phyloP scores from a whole-genome alignment of 2,329 filamentous ascomycete genomes.

The Tolypocladium pustulatum region DNA sequence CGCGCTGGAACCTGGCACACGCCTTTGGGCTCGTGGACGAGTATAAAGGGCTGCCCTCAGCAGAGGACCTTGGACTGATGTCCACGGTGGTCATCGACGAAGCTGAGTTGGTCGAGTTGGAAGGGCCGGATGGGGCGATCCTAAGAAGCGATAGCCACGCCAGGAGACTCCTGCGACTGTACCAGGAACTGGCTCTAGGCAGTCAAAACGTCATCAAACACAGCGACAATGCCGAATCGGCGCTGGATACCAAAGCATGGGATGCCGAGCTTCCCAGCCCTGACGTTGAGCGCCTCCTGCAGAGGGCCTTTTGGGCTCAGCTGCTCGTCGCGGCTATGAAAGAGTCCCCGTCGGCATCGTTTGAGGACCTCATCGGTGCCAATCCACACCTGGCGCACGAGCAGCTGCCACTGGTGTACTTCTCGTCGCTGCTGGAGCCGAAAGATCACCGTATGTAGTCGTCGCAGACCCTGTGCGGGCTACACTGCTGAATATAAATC shows the following conservation, averaged over 20 bases:
- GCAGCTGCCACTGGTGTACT: constrained; percentile 15
- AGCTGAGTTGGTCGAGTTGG: not conserved
- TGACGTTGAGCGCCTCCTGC: constrained; percentile 8
- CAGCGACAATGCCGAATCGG: not conserved
- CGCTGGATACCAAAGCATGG: constrained; percentile 2
- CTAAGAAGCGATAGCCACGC: not conserved
- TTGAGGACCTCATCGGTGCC: constrained; percentile 11
- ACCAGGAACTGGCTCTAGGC: not conserved
- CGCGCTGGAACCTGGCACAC: not conserved
- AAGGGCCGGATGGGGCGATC: not conserved
- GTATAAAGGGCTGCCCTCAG: not conserved
- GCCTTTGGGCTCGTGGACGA: not conserved
- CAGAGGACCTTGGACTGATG: not conserved
- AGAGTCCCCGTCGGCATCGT: not conserved
- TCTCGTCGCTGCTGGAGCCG: constrained; percentile 7
- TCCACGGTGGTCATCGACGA: not conserved
- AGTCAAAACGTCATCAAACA: not conserved
- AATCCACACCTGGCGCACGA: constrained; percentile 14
- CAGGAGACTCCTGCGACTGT: not conserved
- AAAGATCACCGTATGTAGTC: not conserved
- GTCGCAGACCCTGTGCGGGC: not conserved
- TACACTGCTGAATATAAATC: not conserved
- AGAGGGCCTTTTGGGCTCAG: constrained; percentile 18
- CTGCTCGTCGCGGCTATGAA: constrained; percentile 10
- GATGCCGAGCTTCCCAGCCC: constrained; percentile 5